phyloP scores from a whole-genome alignment of 2,329 filamentous ascomycete genomes.

The Tolypocladium guangdongense region DNA sequence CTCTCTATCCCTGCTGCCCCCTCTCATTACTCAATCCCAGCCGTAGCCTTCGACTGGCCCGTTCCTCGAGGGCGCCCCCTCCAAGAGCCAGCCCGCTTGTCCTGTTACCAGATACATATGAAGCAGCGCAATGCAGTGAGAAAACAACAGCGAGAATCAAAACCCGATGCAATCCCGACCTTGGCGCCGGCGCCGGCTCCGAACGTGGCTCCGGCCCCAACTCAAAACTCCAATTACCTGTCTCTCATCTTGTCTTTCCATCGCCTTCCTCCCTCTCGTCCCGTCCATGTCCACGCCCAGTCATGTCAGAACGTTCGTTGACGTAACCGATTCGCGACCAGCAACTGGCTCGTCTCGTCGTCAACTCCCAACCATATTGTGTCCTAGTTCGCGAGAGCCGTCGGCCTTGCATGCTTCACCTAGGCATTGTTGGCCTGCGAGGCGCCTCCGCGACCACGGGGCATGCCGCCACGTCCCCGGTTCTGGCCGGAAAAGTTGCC shows the following conservation, averaged over 20 bases:
- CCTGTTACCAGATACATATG: conserved; percentile 6
- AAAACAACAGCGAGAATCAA: conserved; percentile 7
- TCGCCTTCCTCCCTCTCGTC: background rate
- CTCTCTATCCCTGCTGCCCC: background rate
- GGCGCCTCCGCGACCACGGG: conserved; percentile 50
- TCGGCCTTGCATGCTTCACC: conserved; percentile 4
- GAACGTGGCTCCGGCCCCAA: conserved; percentile 22
- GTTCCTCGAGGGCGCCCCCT: background rate
- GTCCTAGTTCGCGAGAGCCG: background rate
- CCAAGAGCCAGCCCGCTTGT: background rate
- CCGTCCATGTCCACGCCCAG: background rate
- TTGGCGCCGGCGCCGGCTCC: conserved; percentile 11
- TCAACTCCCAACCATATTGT: background rate
- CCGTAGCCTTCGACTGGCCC: background rate
- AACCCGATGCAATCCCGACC: conserved; percentile 9
- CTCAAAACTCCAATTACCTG: conserved; percentile 17
- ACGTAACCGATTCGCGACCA: background rate
- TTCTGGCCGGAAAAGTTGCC: conserved; percentile 58
- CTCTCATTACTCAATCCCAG: background rate
- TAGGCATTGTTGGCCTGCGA: conserved; percentile 43
- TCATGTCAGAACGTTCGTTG: background rate
- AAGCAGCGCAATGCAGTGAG: conserved; percentile 9
- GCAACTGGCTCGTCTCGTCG: background rate
- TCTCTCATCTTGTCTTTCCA: conserved; percentile 1
- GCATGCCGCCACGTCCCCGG: conserved; percentile 55